A percentile compares a stretch with the other conserved stretches of the same genome.
Evolutionary conservation across 2,329 filamentous ascomycete species (phyloP).

Genomic region (Harringtonia aguacate): DNA sequence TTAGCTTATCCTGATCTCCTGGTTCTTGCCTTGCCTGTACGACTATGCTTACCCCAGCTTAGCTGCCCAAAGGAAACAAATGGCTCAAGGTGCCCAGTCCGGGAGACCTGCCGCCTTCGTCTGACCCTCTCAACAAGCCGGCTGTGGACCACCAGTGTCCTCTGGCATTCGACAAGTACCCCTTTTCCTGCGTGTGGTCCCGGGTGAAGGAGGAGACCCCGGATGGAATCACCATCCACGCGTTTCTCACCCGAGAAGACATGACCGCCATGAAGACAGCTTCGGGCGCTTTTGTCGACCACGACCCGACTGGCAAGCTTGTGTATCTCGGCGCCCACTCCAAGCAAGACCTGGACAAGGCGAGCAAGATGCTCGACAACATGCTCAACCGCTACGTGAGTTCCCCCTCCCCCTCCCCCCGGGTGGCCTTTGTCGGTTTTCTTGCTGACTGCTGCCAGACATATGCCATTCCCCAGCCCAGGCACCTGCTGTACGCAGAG

Average conservation of each 20-base stretch:
- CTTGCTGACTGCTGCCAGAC: neutral
- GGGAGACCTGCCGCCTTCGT: neutral
- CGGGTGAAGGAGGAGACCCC: constrained; percentile 13
- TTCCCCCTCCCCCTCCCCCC: neutral
- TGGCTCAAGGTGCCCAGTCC: constrained; percentile 2
- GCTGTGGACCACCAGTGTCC: constrained; percentile 10
- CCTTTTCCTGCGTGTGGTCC: constrained; percentile 12
- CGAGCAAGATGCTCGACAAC: constrained; percentile 11
- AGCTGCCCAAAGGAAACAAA: neutral
- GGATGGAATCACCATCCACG: constrained; percentile 6
- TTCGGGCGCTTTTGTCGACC: constrained; percentile 5
- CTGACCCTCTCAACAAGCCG: neutral
- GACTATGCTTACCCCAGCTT: neutral
- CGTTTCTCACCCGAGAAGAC: constrained; percentile 9
- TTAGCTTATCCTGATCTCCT: neutral
- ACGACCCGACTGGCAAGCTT: constrained; percentile 7
- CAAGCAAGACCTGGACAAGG: neutral
- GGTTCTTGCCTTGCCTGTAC: neutral
- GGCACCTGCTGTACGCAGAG: constrained; percentile 17
- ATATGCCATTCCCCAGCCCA: neutral
- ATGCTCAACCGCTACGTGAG: constrained; percentile 11
- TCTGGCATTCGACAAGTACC: constrained; percentile 6
- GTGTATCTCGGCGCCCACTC: constrained; percentile 12
- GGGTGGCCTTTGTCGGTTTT: neutral
- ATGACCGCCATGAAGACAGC: constrained; percentile 6